Evolutionary conservation across 1,139 yeast genomes (phyloP).

Genomic region (Nakaseomyces uthaithaninus): DNA sequence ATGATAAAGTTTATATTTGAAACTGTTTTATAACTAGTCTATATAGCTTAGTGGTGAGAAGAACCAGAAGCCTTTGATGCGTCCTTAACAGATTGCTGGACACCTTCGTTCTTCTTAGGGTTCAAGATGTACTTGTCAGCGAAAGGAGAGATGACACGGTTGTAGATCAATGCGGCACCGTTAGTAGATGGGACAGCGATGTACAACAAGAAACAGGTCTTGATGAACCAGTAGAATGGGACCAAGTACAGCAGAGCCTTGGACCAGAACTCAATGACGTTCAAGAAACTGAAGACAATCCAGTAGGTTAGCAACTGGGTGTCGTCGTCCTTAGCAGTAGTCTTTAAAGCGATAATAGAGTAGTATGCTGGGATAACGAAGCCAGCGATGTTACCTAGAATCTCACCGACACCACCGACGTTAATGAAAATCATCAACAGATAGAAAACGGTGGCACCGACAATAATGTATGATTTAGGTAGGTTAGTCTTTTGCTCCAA

Average conservation of each 20-base stretch:
- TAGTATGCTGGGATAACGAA: conserved; percentile 85
- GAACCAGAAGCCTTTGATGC: conserved; percentile 36
- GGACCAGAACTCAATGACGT: conserved; percentile 93
- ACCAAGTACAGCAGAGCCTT: conserved; percentile 85
- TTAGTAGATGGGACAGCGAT: conserved; percentile 81
- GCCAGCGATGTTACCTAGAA: conserved; percentile 86
- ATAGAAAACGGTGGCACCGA: conserved; percentile 58
- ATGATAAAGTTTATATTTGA: too few relatives aligned
- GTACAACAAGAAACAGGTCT: conserved; percentile 80
- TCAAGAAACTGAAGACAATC: conserved; percentile 91
- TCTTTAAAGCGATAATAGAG: conserved; percentile 77
- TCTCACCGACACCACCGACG: conserved; percentile 89
- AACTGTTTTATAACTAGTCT: too few relatives aligned
- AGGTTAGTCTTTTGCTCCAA: conserved; percentile 59
- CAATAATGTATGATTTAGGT: conserved; percentile 81
- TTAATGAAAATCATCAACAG: conserved; percentile 74
- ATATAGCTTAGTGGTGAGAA: conserved; percentile 12
- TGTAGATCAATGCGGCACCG: conserved; percentile 73
- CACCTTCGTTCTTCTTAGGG: conserved; percentile 24
- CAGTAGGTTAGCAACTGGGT: conserved; percentile 86
- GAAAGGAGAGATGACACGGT: conserved; percentile 58
- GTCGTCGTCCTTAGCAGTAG: conserved; percentile 61
- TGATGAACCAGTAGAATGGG: conserved; percentile 93
- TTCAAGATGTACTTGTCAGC: conserved; percentile 42
- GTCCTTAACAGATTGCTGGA: conserved; percentile 44